Percentiles rank a stretch among this genome's conserved stretches.
Evolutionary conservation across 2,329 filamentous ascomycete species (phyloP).

Genomic region (Phialocephala sp.): DNA sequence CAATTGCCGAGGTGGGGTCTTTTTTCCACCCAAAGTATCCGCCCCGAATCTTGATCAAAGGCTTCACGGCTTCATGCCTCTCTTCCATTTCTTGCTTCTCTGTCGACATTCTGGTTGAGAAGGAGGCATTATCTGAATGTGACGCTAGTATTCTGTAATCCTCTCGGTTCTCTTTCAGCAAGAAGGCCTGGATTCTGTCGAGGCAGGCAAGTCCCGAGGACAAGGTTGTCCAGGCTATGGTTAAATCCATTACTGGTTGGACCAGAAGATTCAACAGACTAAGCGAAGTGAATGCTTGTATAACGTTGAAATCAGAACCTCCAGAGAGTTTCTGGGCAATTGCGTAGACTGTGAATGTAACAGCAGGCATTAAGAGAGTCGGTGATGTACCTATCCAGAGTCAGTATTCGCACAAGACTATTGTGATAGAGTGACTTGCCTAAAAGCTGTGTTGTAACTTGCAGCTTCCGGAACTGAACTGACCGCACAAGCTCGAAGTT

Average conservation of each 20-base stretch:
- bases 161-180: slow-evolving; percentile 23
- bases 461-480: slow-evolving; percentile 36
- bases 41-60: background rate
- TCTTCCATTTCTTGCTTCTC: background rate
- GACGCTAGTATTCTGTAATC: slow-evolving; percentile 8
- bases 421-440: slow-evolving; percentile 1
- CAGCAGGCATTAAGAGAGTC: slow-evolving; percentile 15
- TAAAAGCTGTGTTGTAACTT: background rate
- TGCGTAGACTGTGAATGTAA: slow-evolving; percentile 24
- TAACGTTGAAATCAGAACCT: slow-evolving; percentile 15
- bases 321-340: background rate
- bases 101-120: background rate
- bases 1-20: background rate
- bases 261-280: slow-evolving; percentile 37
- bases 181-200: slow-evolving; percentile 37
- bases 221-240: slow-evolving; percentile 32
- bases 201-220: slow-evolving; percentile 33
- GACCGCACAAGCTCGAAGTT: slow-evolving; percentile 43
- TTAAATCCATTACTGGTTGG: slow-evolving; percentile 29
- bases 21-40: slow-evolving; percentile 10
- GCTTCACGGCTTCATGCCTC: background rate
- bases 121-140: background rate
- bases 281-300: slow-evolving; percentile 36
- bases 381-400: background rate
- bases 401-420: slow-evolving; percentile 9